Percentiles rank a stretch among this genome's conserved stretches.
phyloP scores from a whole-genome alignment of 148 eudicot species.

The Diospyros kaki region DNA sequence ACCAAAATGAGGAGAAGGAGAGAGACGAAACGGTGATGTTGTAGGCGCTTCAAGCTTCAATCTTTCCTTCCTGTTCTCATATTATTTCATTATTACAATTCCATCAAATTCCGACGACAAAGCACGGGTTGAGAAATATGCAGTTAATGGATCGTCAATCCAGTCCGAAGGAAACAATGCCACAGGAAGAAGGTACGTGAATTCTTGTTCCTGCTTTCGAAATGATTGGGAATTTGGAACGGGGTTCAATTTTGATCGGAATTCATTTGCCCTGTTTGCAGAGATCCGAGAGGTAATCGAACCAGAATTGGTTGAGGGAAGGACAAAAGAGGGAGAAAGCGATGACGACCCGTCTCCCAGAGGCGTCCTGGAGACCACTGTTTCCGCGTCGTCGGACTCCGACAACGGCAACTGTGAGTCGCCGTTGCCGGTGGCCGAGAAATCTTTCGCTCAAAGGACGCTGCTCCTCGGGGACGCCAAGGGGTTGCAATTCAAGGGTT shows the following conservation, averaged over 20 bases:
- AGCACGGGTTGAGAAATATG: too few species aligned
- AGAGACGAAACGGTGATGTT: background rate
- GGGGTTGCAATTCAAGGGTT: conserved; percentile 43
- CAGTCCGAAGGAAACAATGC: too few species aligned
- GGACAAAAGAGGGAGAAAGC: conserved; percentile 6
- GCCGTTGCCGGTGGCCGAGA: conserved; percentile 3
- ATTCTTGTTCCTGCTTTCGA: background rate
- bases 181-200: conserved; percentile 20
- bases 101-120: too few species aligned
- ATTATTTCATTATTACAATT: background rate
- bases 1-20: background rate
- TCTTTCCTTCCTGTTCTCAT: background rate
- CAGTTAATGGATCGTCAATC: too few species aligned
- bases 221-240: background rate
- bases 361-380: conserved; percentile 60
- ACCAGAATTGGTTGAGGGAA: conserved; percentile 13
- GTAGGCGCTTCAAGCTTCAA: background rate
- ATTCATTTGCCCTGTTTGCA: background rate
- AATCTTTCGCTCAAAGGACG: background rate
- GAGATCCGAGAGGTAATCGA: conserved; percentile 27
- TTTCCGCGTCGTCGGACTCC: conserved; percentile 39
- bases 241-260: background rate
- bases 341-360: conserved; percentile 59
- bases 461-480: conserved; percentile 11
- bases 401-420: conserved; percentile 21